Base-by-base conservation (phyloP, 352 stramenopile species). In the Phytophthora parvispora region DNA sequence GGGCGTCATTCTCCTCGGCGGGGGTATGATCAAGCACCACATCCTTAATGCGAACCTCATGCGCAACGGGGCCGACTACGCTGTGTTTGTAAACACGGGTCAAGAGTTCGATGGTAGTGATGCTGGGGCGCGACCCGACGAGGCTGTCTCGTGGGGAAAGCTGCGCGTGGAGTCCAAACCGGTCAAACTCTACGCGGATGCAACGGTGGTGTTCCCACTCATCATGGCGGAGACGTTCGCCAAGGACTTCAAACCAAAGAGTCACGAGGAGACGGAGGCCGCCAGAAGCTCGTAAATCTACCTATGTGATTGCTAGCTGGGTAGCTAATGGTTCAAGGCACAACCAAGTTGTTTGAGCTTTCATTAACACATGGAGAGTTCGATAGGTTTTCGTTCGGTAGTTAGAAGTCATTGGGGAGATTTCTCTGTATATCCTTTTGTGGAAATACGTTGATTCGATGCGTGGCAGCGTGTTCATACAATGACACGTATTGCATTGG, bases 11-110 rank as follows among this genome's bases (percentile, higher is more conserved):
- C 99, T 99, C 69, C 85, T 99, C 10, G 98, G 98, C 32, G 98
- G 98, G 32, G 75, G 97, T 47, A 78, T 99, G 40, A 97, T 99
- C 52, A 99, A 99, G 82, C 98, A 99, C 77, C 98, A 99, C 80
- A 99, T 98, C 28, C 94, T 99, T 70, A 99, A 99, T 83, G 94
- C 98, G 32, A 99, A 99, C 81, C 86, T 99, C 66, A 99, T 99
- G 98, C 89, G 98, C 56, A 99, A 99, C 77, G 98, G 98, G 52
- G 98, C 98, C 13, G 97, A 99, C 83, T 99, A 97, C 75, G 96
- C 93, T 28, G 98, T 99, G 18, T 99, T 99, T 65, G 91, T 99
- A n/a, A 99, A 99, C 86, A 99, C 98, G 20, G 98, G 94, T 32
- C 94, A 99, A 54, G 87, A 93, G 72, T 99, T 99, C 72, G 98